Conservation (phyloP, 1,284 basidiomycete species). For the Austroboletus olivaceoglutinosus region DNA sequence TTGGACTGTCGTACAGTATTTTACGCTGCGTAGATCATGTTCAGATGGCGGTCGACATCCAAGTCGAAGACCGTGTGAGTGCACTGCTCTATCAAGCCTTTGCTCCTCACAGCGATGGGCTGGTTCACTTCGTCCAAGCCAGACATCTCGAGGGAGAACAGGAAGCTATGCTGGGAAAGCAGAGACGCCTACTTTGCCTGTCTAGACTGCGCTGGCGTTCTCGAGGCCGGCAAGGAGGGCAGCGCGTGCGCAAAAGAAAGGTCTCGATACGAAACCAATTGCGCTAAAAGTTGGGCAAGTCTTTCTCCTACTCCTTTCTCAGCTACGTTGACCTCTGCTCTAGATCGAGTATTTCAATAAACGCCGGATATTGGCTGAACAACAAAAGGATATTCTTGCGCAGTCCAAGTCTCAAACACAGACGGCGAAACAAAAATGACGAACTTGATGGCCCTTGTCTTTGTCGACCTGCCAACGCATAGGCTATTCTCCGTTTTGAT, state of each 20-base stretch:
- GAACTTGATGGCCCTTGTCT: no score
- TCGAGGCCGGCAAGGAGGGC: constrained; percentile 69
- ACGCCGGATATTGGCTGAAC: constrained; percentile 68
- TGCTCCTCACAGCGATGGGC: constrained; percentile 20
- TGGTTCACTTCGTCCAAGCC: constrained; percentile 32
- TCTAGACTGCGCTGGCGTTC: constrained; percentile 59
- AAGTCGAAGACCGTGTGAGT: constrained; percentile 25
- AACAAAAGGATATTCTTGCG: constrained; percentile 64
- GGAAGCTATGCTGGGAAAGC: constrained; percentile 73
- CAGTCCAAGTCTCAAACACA: no score
- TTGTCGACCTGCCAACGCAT: background rate
- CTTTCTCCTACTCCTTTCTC: background rate
- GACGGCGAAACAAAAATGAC: constrained; percentile 35
- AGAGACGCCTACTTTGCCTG: constrained; percentile 77
- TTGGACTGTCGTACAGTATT: no score
- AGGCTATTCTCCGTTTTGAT: constrained; percentile 3
- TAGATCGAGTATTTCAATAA: constrained; percentile 86
- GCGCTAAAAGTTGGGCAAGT: constrained; percentile 82
- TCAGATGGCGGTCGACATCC: no score
- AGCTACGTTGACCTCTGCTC: background rate
- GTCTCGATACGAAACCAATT: constrained; percentile 58
- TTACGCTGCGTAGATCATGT: constrained; percentile 9
- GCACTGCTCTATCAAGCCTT: constrained; percentile 13
- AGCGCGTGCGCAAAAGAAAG: constrained; percentile 52
- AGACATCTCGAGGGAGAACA: constrained; percentile 52